Base-by-base conservation (phyloP, 768 basidiomycete genomes). In the Chalciporus chontae region DNA sequence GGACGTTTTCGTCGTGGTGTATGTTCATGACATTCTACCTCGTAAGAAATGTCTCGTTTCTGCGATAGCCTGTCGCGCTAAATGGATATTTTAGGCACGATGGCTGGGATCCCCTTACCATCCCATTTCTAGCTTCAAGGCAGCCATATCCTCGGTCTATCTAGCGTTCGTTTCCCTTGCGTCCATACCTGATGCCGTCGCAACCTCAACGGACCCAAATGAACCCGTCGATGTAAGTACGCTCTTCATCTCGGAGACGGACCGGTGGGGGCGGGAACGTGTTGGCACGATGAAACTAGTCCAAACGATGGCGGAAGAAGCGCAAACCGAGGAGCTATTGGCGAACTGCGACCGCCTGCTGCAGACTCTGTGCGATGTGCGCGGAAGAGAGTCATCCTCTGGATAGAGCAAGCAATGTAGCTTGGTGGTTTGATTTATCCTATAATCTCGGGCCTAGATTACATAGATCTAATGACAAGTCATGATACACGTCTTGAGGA, bases 41-140 rank as follows among this genome's bases (percentile, higher is more conserved):
- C 0, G 87, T 88, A 60, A 55, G 86, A 69, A 14, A 59, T 31
- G 15, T 36, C 15, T 36, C 0, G 34, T 36, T 3, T 36, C 15
- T 45, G 15, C 18, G n/a, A 15, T 29, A 23, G 23, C 3, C 56
- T 13, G 3, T 31, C 13, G 4, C 29, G 29, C 29, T 31, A 7
- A 31, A 1, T 31, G 29, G 8, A 31, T 11, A 31, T 31, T 31
- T 31, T 11, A 92, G 90, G 86, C 75, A 26, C 86, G 90, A 15
- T 62, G 77, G 19, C 61, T 83, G 27, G 87, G 87, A 48, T 90
- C 88, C 3, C 72, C 73, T 2, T 69, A 86, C 58, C 87, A 89
- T 56, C 71, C 81, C 13, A 85, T 90, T 41, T 57, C 63, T 0
- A 63, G 81, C 7, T 79, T 75, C 69, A 84, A 84, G 60, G 83